These are phyloP conservation scores for Tribonema minus DNA, from an alignment of 108 stramenopile species.

Conservation along the genomic window DNA sequence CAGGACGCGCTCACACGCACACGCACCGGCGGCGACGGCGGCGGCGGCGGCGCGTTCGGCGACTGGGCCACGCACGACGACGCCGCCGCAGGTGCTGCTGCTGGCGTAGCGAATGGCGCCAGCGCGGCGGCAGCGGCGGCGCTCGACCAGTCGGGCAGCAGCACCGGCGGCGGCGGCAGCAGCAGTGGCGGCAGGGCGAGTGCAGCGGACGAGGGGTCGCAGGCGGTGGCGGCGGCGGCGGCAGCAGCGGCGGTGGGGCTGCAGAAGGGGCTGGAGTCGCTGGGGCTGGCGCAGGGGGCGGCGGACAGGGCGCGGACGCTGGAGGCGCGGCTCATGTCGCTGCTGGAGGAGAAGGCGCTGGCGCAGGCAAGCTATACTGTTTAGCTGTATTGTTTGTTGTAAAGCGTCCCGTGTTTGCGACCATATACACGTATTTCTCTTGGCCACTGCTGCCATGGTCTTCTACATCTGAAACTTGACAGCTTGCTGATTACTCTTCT, in stretches of 20 bases:
- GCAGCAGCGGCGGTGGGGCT: neutral
- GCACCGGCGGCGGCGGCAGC: neutral
- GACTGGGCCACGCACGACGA: too few species aligned
- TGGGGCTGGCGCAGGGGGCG: slow-evolving; percentile 10
- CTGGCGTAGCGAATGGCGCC: neutral
- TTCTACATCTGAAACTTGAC: too few species aligned
- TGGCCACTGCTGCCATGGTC: too few species aligned
- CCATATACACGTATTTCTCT: too few species aligned
- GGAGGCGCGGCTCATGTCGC: slow-evolving; percentile 8
- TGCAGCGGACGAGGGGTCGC: neutral
- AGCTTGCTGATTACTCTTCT: too few species aligned
- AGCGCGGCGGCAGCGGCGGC: neutral
- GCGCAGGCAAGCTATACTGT: neutral
- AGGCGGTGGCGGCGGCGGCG: neutral
- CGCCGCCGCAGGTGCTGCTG: neutral
- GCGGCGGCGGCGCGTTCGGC: neutral
- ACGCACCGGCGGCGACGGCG: neutral
- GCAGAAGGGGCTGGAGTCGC: slow-evolving; percentile 13
- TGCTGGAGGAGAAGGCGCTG: slow-evolving; percentile 1
- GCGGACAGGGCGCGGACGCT: slow-evolving; percentile 1
- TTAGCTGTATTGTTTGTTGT: too few species aligned
- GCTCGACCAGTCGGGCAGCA: too few species aligned
- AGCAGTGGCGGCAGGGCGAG: neutral
- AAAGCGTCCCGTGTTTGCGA: too few species aligned
- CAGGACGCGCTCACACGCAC: neutral